Base-by-base conservation (phyloP, 2,329 filamentous ascomycete genomes). In the Aspergillus sclerotialis region DNA sequence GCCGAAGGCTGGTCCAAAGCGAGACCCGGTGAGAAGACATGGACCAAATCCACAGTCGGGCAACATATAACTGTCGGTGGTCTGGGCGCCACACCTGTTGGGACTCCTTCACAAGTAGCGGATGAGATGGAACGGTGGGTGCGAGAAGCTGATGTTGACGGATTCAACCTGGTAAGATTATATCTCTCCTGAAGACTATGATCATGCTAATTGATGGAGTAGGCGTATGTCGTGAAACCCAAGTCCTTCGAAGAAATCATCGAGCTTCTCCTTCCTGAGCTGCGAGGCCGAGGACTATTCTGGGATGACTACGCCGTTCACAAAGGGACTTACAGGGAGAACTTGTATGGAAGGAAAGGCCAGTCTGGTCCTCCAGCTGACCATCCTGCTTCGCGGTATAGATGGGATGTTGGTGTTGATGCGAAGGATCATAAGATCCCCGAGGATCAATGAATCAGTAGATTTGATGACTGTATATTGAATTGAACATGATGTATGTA, bases 11-110 rank as follows among this genome's bases (percentile, higher is more conserved):
- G 68, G 68, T 68, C 68, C 2, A 67, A 72, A 28, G 72, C 74
- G 29, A 72, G 74, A 0, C 76, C 78, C 0, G 72, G 68, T 2
- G 73, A 75, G 2, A 65, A 71, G 0, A 83, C 81, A 49, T 86
- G 82, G 82, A 86, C 81, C 1, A 84, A 84, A 54, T 67, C 75
- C 30, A 82, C 78, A 0, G 71, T 86, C 4, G 81, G 78, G 0
- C 70, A 83, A 47, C 76, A 82, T 43, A 73, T 84, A 32, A 76
- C 73, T 27, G 69, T 85, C 9, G 82, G 82, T 4, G 82, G 82
- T 2, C 70, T 83, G 12, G 79, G 80, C 0, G 75, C 79, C 0
- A 70, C 78, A 0, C 56, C 78, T 3, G 76, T 85, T 0, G 82
- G 82, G 0, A 84, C 78, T 0, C 64, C 81, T 0, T 55, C 68